These are phyloP conservation scores for Trichoderma sp. DNA, from an alignment of 2,329 filamentous ascomycete species.

Conservation along the genomic window DNA sequence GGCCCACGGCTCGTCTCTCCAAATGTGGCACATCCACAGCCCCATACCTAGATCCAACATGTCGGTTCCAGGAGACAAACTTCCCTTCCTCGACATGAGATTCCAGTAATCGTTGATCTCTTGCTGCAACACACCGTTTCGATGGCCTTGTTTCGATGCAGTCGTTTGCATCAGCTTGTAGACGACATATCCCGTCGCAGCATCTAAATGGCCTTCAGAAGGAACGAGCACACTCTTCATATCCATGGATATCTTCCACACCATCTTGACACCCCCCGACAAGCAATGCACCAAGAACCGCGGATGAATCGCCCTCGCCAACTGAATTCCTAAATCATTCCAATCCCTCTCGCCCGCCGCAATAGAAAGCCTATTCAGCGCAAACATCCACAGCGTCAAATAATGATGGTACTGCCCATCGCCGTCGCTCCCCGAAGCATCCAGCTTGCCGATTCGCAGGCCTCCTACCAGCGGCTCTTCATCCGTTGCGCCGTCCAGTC, in stretches of 20 bases:
- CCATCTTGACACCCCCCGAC: slow-evolving; percentile 36
- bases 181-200: slow-evolving; percentile 52
- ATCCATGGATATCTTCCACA: slow-evolving; percentile 56
- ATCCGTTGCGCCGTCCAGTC: slow-evolving; percentile 51
- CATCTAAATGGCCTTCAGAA: slow-evolving; percentile 55
- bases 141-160: slow-evolving; percentile 28
- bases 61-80: slow-evolving; percentile 46
- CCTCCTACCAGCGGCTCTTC: slow-evolving; percentile 51
- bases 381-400: slow-evolving; percentile 62
- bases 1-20: slow-evolving; percentile 49
- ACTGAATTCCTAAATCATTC: slow-evolving; percentile 49
- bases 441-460: slow-evolving; percentile 55
- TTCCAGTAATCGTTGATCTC: slow-evolving; percentile 53
- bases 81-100: slow-evolving; percentile 42
- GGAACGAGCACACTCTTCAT: slow-evolving; percentile 45
- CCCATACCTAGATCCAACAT: slow-evolving; percentile 59
- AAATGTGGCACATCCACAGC: slow-evolving; percentile 55
- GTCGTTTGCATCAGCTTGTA: slow-evolving; percentile 47
- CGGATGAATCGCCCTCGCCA: slow-evolving; percentile 52
- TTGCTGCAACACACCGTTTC: slow-evolving; percentile 33
- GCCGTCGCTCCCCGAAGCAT: slow-evolving; percentile 46
- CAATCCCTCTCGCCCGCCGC: slow-evolving; percentile 45
- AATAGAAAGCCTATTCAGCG: slow-evolving; percentile 51
- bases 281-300: slow-evolving; percentile 42
- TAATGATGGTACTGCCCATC: slow-evolving; percentile 64